Base-by-base conservation (phyloP, 805 yeast species). In the Candida xyloterini region DNA sequence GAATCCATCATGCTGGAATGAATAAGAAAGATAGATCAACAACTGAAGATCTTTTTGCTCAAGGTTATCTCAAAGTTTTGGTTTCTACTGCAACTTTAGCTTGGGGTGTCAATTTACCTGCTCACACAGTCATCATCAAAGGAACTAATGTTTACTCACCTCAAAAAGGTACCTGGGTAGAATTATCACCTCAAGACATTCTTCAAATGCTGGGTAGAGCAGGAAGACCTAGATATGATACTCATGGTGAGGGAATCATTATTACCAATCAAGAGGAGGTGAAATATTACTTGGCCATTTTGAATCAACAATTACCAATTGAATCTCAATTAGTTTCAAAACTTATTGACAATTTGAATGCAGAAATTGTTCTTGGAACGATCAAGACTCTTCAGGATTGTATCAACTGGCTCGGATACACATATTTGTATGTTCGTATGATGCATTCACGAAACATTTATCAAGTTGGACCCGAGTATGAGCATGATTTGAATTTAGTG, bases 191-290 rank as follows among this genome's bases (percentile, higher is more conserved):
- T 0, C 99, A 91, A 54, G 98, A 93, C 63, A 83, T 91, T 27
- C 62, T 91, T 8, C 99, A 91, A 64, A 91, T 91, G 98, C 70
- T 91, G n/a, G 98, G 98, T 26, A 78, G 98, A 67, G 98, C 98
- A 14, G 98, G 98, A 51, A 75, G 99, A 62, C 99, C 99, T 0
- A 72, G 96, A 38, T 93, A 84, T 63, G 99, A 91, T 60, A 79
- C 79, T 13, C 77, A 79, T 53, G 99, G 99, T 53, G 95, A 87
- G 52, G 99, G 98, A 66, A 79, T 91, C 3, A 86, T 91, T 23
- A 87, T 91, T 34, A 93, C 98, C 0, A 74, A 90, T 0, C 93
- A 86, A 43, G 79, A 81, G 15, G 95, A 89, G 52, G 73, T 91
- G 13, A 91, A 86, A 48, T 90, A 88, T 57, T 91, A 89, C 55